Conservation (phyloP, 352 stramenopile genomes). For the Pythium angustatum region DNA sequence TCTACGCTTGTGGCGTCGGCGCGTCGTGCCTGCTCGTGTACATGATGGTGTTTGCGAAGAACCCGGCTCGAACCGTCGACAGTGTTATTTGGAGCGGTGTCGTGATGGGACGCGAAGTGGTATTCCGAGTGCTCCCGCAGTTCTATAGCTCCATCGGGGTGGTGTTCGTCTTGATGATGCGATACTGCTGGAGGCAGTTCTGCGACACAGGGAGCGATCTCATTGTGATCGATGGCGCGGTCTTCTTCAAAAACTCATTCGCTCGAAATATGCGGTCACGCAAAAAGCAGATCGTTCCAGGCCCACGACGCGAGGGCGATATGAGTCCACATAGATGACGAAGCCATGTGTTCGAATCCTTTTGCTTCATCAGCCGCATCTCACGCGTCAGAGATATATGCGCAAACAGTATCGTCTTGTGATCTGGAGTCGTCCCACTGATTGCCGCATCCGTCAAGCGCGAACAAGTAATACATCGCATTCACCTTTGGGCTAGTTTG, state of each 20-base stretch:
- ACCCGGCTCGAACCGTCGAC: constrained; percentile 6
- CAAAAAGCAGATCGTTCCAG: too few relatives aligned
- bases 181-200: constrained; percentile 4
- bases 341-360: too few relatives aligned
- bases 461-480: too few relatives aligned
- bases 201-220: not conserved
- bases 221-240: constrained; percentile 9
- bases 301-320: too few relatives aligned
- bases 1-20: not conserved
- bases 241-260: not conserved
- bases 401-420: too few relatives aligned
- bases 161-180: constrained; percentile 5
- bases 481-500: not conserved
- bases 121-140: constrained; percentile 9
- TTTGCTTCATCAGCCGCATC: too few relatives aligned
- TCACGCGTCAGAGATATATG: too few relatives aligned
- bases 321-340: too few relatives aligned
- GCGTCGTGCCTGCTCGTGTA: constrained; percentile 4
- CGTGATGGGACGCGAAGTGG: not conserved
- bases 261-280: too few relatives aligned
- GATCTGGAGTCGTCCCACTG: too few relatives aligned
- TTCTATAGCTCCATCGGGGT: constrained; percentile 14
- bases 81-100: not conserved
- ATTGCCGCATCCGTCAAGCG: too few relatives aligned
- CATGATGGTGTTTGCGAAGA: constrained; percentile 14